Base-by-base conservation (phyloP, 345 rosid species). In the Syzygium oleosum region DNA sequence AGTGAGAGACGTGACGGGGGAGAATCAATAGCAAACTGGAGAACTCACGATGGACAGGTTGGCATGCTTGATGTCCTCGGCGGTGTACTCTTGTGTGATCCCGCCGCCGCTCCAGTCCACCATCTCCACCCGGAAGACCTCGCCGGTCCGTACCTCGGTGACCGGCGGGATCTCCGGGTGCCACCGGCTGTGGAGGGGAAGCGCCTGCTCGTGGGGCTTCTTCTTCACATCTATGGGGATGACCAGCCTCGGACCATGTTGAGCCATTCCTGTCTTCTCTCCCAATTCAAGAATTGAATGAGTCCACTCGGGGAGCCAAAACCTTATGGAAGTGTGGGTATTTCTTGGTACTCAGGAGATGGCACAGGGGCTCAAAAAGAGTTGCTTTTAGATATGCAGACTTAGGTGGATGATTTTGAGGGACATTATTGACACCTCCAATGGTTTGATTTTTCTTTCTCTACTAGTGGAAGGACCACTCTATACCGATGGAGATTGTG, bases 41-140 rank as follows among this genome's bases (percentile, higher is more conserved):
- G 11, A 38, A 83, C 97, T 92, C 86, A 95, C 94, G 84, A 89
- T 89, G 34, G 94, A 91, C 25, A 80, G 89, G 87, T 95, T 93
- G 52, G 89, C 91, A 88, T 80, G 88, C 87, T 93, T 95, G 92
- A 93, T 90, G 56, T 92, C 94, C 9, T 93, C 93, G 6, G 92
- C 92, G 53, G 95, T 68, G 86, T 86, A 54, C 14, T 91, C 91
- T 15, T 84, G 85, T 2, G 93, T 93, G 46, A 95, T 91, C 51
- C 88, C 38, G 5, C 93, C 94, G 1, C 96, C 93, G 51, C 91
- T 91, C 88, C 85, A 91, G 85, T 94, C 94, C 93, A 94, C 87
- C 96, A 94, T 94, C 90, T 94, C 97, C 86, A 95, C 92, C 87
- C 94, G 88, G 79, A 93, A 94, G 87, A 93, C 73, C 93, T 93